Evolutionary conservation across 2,329 filamentous ascomycete genomes (phyloP).

Genomic region (Aspergillus uvarum): DNA sequence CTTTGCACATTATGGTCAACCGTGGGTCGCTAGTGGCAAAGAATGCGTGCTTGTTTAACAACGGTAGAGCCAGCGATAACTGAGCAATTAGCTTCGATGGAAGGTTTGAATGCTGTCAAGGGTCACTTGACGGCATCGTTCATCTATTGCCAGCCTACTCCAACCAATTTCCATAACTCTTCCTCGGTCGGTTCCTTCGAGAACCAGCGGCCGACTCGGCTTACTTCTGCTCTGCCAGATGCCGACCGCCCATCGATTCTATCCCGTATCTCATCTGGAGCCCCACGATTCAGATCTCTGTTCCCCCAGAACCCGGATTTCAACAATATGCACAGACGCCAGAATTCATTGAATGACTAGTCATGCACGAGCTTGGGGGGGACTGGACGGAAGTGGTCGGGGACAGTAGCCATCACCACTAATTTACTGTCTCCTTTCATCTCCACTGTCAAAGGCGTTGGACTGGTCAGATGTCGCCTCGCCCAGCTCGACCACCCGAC

Average conservation of each 20-base stretch:
- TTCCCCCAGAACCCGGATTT: not conserved
- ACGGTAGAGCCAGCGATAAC: not conserved
- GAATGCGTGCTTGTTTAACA: not conserved
- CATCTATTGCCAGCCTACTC: not conserved
- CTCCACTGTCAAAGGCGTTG: slow-evolving; percentile 4
- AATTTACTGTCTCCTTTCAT: not conserved
- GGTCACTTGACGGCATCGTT: not conserved
- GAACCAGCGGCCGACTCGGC: not conserved
- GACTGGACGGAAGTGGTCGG: not conserved
- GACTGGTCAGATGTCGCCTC: slow-evolving; percentile 6
- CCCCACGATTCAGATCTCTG: not conserved
- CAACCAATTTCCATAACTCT: not conserved
- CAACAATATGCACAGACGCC: not conserved
- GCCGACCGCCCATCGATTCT: not conserved
- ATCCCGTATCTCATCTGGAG: not conserved
- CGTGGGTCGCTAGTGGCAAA: not conserved
- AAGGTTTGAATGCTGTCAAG: not conserved
- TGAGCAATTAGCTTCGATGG: not conserved
- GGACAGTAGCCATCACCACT: not conserved
- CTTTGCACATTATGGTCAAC: not conserved
- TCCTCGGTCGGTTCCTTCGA: not conserved
- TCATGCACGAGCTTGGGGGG: slow-evolving; percentile 1
- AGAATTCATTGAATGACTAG: not conserved
- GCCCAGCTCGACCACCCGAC: not conserved
- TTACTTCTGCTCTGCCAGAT: not conserved